These are phyloP conservation scores for Amanita pseudoporphyria DNA, from an alignment of 768 basidiomycete genomes.

Conservation along the genomic window DNA sequence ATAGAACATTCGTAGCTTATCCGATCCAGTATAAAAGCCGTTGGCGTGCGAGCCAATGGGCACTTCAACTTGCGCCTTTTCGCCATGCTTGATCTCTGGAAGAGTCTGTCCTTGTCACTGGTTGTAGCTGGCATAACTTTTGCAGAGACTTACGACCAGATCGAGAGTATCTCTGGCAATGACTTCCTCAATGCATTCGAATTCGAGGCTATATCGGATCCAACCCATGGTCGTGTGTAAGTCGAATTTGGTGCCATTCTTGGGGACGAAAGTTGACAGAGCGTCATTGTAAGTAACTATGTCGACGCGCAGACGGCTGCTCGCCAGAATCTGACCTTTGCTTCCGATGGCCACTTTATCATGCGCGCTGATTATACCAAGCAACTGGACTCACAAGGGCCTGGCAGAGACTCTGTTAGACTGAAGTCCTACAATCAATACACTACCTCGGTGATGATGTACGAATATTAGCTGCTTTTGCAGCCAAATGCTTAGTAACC, in stretches of 20 bases:
- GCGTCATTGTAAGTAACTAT: too few species aligned
- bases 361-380: constrained; percentile 47
- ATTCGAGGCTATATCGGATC: constrained; percentile 42
- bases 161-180: constrained; percentile 34
- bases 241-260: constrained; percentile 10
- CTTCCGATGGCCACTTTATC: constrained; percentile 41
- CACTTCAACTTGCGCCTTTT: background rate
- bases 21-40: too few species aligned
- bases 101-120: constrained; percentile 10
- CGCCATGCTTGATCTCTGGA: background rate
- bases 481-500: background rate
- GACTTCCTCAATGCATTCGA: constrained; percentile 44
- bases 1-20: too few species aligned
- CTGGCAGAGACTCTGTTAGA: constrained; percentile 52
- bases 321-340: constrained; percentile 46
- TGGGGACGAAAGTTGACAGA: background rate
- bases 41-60: too few species aligned
- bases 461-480: constrained; percentile 11
- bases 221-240: constrained; percentile 59
- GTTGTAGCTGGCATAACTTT: constrained; percentile 15
- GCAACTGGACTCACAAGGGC: constrained; percentile 32
- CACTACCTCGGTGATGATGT: constrained; percentile 45
- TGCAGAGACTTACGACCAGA: constrained; percentile 35
- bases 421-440: constrained; percentile 44
- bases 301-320: constrained; percentile 39